Base-by-base conservation (phyloP, 2,329 filamentous ascomycete genomes). In the Lasiodiplodia hormozganensis region DNA sequence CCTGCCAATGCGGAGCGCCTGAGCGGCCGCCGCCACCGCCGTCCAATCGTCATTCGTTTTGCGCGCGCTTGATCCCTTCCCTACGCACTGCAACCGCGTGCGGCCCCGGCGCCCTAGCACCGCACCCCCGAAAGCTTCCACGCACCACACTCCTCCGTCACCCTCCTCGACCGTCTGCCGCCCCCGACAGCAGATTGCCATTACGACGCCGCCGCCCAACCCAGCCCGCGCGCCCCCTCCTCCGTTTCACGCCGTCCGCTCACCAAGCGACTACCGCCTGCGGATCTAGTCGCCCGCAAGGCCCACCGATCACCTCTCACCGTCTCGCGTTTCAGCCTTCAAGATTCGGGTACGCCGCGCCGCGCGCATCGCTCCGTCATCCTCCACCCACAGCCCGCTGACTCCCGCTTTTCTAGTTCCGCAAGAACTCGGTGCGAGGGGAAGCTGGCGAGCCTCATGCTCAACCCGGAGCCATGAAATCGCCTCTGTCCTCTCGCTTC, bases 401-500 rank as follows among this genome's bases (percentile, higher is more conserved):
- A 56, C 62, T 47, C 34, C 49, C 21, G n/a, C 31, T 40, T 31
- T 38, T 57, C 31, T 64, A 64, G 60, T 68, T 68, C 69, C 68
- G 51, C 69, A 69, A 70, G 57, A 68, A 68, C 49, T 65, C 69
- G 38, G 53, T 64, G 60, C 57, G 57, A 57, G 65, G 53, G 54
- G 60, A 64, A 56, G 58, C 70, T 62, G 66, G 66, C 68, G 65
- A 69, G 73, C 53, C 73, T 77, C 53, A 64, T 68, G 67, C 67
- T 68, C 67, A 68, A 47, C 49, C 67, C 14, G 67, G 67, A 68
- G 67, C 67, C 67, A 68, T 68, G 67, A 68, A 68, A 49, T 68
- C 67, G 67, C 67, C 67, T 68, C 67, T 68, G 49, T 68, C 67
- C 40, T 62, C 67, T 54, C 67, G 67, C 49, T 77, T 82, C 71